These are phyloP conservation scores for Emiliania huxleyi DNA, from an alignment of 78 protist species.

Conservation along the genomic window DNA sequence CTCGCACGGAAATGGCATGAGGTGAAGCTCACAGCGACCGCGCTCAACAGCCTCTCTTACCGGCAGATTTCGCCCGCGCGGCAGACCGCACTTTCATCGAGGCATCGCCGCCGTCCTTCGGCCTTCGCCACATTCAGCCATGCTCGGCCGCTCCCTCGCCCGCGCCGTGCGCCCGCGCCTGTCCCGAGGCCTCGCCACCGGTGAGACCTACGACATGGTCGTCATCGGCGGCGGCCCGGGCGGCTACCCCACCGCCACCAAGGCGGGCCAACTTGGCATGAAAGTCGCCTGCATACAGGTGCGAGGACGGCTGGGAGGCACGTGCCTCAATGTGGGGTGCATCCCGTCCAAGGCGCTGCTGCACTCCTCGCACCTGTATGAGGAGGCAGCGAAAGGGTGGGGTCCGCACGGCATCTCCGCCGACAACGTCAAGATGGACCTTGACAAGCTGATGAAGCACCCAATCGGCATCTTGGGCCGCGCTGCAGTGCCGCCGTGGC, in stretches of 20 bases:
- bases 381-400: constrained; percentile 73
- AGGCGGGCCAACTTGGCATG: constrained; percentile 92
- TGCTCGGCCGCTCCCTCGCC: no score
- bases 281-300: constrained; percentile 84
- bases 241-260: constrained; percentile 99
- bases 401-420: constrained; percentile 75
- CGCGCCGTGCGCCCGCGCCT: no score
- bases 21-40: no score
- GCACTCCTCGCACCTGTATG: constrained; percentile 91
- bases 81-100: no score
- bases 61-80: no score
- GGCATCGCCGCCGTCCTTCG: no score
- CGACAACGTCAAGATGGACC: constrained; percentile 58
- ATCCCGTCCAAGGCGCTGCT: constrained; percentile 99
- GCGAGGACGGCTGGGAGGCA: constrained; percentile 88
- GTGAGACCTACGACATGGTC: constrained; percentile 81
- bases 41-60: no score
- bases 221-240: constrained; percentile 99
- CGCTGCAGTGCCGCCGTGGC: no score
- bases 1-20: no score
- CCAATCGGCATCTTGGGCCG: no score
- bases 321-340: constrained; percentile 99
- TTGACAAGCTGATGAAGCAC: constrained; percentile 73
- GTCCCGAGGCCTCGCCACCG: neutral
- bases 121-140: no score